Evolutionary conservation across 306 rosid genomes (phyloP), one percentile per base, ranked within the genome.

Genomic region (Begonia fuchsioides): DNA sequence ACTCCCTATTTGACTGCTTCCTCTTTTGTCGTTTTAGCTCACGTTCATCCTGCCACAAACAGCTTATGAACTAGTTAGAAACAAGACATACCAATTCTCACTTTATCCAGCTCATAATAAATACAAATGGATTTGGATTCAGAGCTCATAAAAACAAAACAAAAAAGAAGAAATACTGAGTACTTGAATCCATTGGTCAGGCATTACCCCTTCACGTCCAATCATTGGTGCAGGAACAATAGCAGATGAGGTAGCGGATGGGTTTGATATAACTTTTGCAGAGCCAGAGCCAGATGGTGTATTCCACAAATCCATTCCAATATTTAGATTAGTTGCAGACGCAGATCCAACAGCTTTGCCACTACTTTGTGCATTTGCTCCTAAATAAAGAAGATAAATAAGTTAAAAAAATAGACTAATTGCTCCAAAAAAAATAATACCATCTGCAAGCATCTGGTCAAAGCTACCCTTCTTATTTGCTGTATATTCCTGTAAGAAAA

Each of bases 261-360:
- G n/a, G n/a, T n/a, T n/a, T n/a, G n/a, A n/a, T n/a, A 92, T 74
- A 60, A 71, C 51, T 70, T 90, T 85, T 17, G 73, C 68, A 51
- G 73, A 78, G 45, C 74, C 95, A 0, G 77, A 51, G 35, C 35
- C 35, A 26, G 35, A 26, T 48, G 86, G 55, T 32, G 85, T 68
- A 70, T 82, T 85, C 98, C 98, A 85, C 18, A 92, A 71, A 67
- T 92, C 96, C 94, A 92, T 92, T 61, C 96, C 93, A 2, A 92
- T 82, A 67, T 85, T 92, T 64, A 85, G 81, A 73, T 82, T 85
- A 52, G 98, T 79, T 16, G 68, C 86, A 55, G 90, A 26, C 7
- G 7, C 7, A 26, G 35, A 26, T 6, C 35, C 35, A 26, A 26
- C 35, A 2, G 35, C 80, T 57, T 82, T 77, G 59, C 92, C 94